Conservation (phyloP, 768 basidiomycete species). For the Tubosaeta sp. region DNA sequence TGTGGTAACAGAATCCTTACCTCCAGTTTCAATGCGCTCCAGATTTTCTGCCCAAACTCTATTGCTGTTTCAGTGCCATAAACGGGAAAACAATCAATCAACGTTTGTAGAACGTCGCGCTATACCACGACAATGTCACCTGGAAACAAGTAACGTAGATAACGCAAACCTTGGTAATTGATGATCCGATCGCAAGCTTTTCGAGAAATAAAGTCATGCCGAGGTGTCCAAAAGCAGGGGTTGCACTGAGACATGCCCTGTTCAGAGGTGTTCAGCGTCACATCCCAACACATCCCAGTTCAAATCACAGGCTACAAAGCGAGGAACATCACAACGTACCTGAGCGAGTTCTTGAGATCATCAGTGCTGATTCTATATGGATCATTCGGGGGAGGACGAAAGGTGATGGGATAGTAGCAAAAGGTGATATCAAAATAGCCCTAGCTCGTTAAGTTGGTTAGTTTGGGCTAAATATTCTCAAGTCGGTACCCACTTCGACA, state of each 20-base stretch:
- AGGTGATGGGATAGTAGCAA: slow-evolving; percentile 98
- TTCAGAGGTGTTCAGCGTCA: not conserved
- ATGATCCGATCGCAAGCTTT: slow-evolving; percentile 80
- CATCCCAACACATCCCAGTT: not conserved
- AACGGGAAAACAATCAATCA: slow-evolving; percentile 73
- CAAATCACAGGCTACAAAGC: not conserved
- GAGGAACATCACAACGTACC: slow-evolving; percentile 36
- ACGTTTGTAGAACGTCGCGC: slow-evolving; percentile 82
- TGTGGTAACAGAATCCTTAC: slow-evolving; percentile 33
- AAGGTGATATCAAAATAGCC: slow-evolving; percentile 92
- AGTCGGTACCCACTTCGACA: slow-evolving; percentile 62
- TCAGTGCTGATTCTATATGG: slow-evolving; percentile 90
- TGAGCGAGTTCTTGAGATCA: slow-evolving; percentile 70
- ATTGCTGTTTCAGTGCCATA: slow-evolving; percentile 68
- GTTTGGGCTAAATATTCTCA: not conserved
- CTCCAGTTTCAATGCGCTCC: slow-evolving; percentile 90
- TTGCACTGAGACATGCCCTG: slow-evolving; percentile 71
- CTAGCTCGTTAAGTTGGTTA: slow-evolving; percentile 37
- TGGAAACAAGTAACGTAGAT: not conserved
- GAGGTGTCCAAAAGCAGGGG: slow-evolving; percentile 75
- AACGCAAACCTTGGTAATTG: slow-evolving; percentile 66
- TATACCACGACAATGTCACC: slow-evolving; percentile 29
- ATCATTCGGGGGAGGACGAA: slow-evolving; percentile 89
- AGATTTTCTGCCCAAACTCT: slow-evolving; percentile 70
- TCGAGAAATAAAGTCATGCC: slow-evolving; percentile 89